phyloP scores from a whole-genome alignment of 306 rosid genomes.

The Elaeagnus macrophylla region DNA sequence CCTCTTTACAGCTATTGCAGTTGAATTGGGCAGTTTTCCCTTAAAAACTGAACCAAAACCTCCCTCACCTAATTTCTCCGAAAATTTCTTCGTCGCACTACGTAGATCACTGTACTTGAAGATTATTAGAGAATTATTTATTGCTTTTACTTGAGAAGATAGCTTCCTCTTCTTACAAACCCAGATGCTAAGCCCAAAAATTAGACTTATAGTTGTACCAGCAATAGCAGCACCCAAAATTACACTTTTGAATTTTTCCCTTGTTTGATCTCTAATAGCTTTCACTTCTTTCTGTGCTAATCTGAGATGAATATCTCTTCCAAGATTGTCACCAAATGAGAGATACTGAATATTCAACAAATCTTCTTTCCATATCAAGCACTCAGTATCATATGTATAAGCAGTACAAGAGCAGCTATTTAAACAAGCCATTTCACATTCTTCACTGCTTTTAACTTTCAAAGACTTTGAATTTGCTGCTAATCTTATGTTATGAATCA shows the following conservation, averaged over 20 bases:
- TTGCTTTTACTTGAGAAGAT: neutral
- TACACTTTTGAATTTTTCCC: neutral
- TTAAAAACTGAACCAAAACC: constrained; percentile 5
- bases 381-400: neutral
- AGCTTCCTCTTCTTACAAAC: neutral
- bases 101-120: neutral
- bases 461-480: constrained; percentile 4
- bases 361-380: neutral
- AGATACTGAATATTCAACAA: neutral
- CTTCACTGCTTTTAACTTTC: neutral
- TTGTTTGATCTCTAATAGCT: neutral
- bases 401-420: neutral
- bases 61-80: constrained; percentile 1
- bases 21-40: neutral
- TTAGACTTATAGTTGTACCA: neutral
- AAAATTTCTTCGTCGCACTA: neutral
- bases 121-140: neutral
- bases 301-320: neutral
- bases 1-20: constrained; percentile 1
- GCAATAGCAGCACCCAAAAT: neutral
- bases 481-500: neutral
- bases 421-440: neutral
- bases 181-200: neutral
- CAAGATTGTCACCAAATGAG: neutral
- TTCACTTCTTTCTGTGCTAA: neutral